Evolutionary conservation across 495 filamentous ascomycete species (phyloP).

Genomic region (Staphylotrichum longicolle): DNA sequence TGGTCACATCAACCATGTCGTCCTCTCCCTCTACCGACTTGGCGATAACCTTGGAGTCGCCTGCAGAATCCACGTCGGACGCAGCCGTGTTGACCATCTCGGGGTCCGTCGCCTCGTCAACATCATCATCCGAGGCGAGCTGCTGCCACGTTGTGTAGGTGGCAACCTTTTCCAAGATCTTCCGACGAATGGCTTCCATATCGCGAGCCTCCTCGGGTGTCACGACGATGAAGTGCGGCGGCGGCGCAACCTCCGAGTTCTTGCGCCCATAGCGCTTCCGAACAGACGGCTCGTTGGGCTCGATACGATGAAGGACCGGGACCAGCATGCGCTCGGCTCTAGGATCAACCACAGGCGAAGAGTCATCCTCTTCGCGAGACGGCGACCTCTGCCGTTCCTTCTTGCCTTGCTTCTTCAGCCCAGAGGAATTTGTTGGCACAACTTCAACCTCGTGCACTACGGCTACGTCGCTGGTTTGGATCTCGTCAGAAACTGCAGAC

Average conservation of each 20-base stretch:
- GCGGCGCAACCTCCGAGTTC: constrained; percentile 29
- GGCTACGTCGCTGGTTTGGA: constrained; percentile 60
- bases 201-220: constrained; percentile 50
- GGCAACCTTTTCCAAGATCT: constrained; percentile 47
- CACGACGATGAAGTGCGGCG: constrained; percentile 53
- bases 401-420: constrained; percentile 43
- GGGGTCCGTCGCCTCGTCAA: constrained; percentile 57
- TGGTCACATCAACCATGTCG: constrained; percentile 84
- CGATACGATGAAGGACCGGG: constrained; percentile 68
- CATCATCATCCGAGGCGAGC: constrained; percentile 48
- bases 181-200: constrained; percentile 51
- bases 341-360: constrained; percentile 58
- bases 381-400: constrained; percentile 46
- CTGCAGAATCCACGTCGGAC: constrained; percentile 70
- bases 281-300: constrained; percentile 17
- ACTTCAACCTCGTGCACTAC: constrained; percentile 78
- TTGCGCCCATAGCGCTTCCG: constrained; percentile 23
- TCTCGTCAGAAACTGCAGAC: constrained; percentile 64
- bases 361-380: constrained; percentile 50
- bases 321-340: constrained; percentile 71
- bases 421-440: constrained; percentile 71
- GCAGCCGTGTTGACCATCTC: constrained; percentile 65
- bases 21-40: constrained; percentile 85
- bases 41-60: constrained; percentile 67
- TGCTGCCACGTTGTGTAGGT: constrained; percentile 43